Base-by-base conservation (phyloP, 140 eudicot genomes). In the Oenanthe javanica region DNA sequence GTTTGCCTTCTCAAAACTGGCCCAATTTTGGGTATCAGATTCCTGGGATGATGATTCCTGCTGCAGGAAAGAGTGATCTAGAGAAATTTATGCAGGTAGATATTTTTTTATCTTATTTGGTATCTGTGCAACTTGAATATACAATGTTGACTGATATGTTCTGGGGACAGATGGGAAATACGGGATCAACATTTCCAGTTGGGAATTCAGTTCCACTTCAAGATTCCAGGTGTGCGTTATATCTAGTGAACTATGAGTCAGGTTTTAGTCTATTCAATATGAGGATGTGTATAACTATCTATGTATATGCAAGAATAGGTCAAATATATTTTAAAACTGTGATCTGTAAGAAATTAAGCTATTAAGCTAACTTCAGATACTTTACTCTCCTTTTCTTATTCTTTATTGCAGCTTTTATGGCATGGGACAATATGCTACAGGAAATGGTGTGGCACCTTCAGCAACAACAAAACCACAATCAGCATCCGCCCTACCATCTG, bases 81-180 rank as follows among this genome's bases (percentile, higher is more conserved):
- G 89, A 85, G 84, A 91, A 91, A 61, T 85, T 86, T 66, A 80
- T 87, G 88, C 97, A 94, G 92, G 96, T 92, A 87, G 72, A 43
- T 52, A 9, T 61, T 5, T 48, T 79, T 73, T 70, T 76, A 61
- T 52, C 9, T 74, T 40, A 47, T 31, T 72, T 9, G 27, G 13
- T 72, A 69, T 42, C 2, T 74, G 16, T 46, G 55, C 42, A 47
- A 45, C 9, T 10, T 74, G 10, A 74, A 47, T 8, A 4, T 74
- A n/a, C 18, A 46, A 4, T 45, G 46, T n/a, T 46, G 18, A 50
- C 46, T n/a, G 5, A 46, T 52, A 25, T 84, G 45, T 52, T 63
- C 25, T 79, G 76, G 75, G 76, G 79, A 63, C 81, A 94, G 98
- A 88, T 90, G 89, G 98, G 96, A 61, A 91, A 83, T 81, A 79